Evolutionary conservation across 768 basidiomycete genomes (phyloP).

Genomic region (Lactarius hatsudake): DNA sequence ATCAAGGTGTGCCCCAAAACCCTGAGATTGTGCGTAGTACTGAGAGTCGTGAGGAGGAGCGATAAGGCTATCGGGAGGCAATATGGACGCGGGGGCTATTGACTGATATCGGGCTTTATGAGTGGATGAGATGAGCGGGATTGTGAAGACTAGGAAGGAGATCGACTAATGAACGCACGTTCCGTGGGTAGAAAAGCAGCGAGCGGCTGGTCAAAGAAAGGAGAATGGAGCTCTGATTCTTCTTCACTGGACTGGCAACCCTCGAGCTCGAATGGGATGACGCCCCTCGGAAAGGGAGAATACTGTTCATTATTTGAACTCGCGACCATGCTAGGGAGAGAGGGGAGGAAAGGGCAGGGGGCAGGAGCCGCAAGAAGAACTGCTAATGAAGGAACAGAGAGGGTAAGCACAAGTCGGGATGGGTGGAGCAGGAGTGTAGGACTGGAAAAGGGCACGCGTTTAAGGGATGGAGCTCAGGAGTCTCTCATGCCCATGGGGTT

Average conservation of each 20-base stretch:
- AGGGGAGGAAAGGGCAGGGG: constrained; percentile 28
- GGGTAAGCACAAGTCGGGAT: constrained; percentile 35
- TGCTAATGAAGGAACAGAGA: constrained; percentile 30
- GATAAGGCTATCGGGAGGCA: constrained; percentile 26
- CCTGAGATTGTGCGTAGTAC: constrained; percentile 23
- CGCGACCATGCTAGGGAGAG: constrained; percentile 50
- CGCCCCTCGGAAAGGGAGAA: constrained; percentile 48
- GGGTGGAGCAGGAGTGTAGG: constrained; percentile 33
- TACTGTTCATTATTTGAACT: constrained; percentile 54
- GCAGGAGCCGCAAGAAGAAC: constrained; percentile 30
- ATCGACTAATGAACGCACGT: constrained; percentile 34
- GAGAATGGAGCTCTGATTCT: constrained; percentile 72
- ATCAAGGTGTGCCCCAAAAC: constrained; percentile 19
- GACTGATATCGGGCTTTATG: constrained; percentile 70
- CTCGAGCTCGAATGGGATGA: constrained; percentile 53
- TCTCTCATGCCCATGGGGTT: constrained; percentile 21
- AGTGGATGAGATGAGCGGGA: constrained; percentile 16
- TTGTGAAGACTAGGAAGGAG: constrained; percentile 10
- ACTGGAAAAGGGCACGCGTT: constrained; percentile 27
- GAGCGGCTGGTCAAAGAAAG: constrained; percentile 58
- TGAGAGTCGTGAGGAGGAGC: constrained; percentile 21
- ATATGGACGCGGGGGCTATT: constrained; percentile 25
- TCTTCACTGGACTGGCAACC: constrained; percentile 72
- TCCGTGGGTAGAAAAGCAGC: constrained; percentile 33
- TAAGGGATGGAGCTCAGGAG: constrained; percentile 10